Evolutionary conservation across 768 basidiomycete genomes (phyloP).

Genomic region (Hydnum rufescens): DNA sequence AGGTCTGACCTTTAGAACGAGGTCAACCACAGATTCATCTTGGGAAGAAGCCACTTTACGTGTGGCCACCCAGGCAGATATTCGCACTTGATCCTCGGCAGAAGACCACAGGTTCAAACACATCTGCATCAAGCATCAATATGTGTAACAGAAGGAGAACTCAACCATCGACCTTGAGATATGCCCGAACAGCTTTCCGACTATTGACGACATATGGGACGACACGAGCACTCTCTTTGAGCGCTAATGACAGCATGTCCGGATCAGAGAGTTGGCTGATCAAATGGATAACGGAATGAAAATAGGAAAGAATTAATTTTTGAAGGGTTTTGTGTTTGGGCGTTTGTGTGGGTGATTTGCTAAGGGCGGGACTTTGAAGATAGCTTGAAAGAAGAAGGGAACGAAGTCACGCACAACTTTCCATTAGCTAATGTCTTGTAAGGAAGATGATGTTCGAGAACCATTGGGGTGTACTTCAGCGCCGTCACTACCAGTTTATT

Average conservation of each 20-base stretch:
- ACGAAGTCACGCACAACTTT: slow-evolving; percentile 44
- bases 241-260: slow-evolving; percentile 43
- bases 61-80: slow-evolving; percentile 72
- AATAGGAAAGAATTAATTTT: slow-evolving; percentile 74
- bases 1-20: slow-evolving; percentile 56
- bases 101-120: slow-evolving; percentile 73
- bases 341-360: slow-evolving; percentile 70
- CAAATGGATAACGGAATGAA: slow-evolving; percentile 67
- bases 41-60: slow-evolving; percentile 56
- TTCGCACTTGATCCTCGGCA: slow-evolving; percentile 58
- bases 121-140: slow-evolving; percentile 27
- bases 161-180: slow-evolving; percentile 46
- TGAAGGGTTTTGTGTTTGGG: slow-evolving; percentile 67
- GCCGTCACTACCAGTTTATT: slow-evolving; percentile 78
- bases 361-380: slow-evolving; percentile 17
- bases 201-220: slow-evolving; percentile 74
- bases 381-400: background rate
- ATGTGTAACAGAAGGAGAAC: background rate
- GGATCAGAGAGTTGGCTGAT: slow-evolving; percentile 52
- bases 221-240: slow-evolving; percentile 73
- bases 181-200: slow-evolving; percentile 66
- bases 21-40: slow-evolving; percentile 65
- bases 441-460: slow-evolving; percentile 73
- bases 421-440: slow-evolving; percentile 68
- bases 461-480: slow-evolving; percentile 75